Conservation (phyloP, 2,329 filamentous ascomycete species). For the Cephalotrichum gorgonifer region DNA sequence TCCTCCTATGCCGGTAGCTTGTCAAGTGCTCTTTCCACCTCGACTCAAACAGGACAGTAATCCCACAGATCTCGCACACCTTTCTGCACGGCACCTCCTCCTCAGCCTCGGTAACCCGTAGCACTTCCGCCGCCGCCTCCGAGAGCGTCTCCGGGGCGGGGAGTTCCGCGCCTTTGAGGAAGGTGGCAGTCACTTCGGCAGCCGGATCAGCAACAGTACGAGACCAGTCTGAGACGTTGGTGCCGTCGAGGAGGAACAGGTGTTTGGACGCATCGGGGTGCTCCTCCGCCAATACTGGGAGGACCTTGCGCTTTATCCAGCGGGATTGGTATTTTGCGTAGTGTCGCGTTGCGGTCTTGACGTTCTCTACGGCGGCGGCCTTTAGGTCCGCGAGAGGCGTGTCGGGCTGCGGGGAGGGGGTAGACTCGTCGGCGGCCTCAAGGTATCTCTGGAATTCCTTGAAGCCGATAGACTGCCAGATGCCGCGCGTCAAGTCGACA, state of each 20-base stretch:
- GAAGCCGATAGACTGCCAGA: slow-evolving; percentile 95
- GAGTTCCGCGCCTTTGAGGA: slow-evolving; percentile 47
- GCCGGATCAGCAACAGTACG: slow-evolving; percentile 57
- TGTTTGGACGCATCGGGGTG: slow-evolving; percentile 37
- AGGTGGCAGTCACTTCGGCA: slow-evolving; percentile 46
- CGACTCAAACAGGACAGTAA: slow-evolving; percentile 46
- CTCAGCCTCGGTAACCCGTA: slow-evolving; percentile 23
- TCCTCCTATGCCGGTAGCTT: slow-evolving; percentile 22
- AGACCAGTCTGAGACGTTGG: slow-evolving; percentile 52
- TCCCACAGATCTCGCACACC: slow-evolving; percentile 65
- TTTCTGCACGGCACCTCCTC: slow-evolving; percentile 42
- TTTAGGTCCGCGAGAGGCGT: slow-evolving; percentile 44
- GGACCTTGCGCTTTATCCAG: slow-evolving; percentile 79
- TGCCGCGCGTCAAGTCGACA: slow-evolving; percentile 68
- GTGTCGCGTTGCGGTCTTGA: slow-evolving; percentile 73
- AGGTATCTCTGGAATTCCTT: slow-evolving; percentile 79
- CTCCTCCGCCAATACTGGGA: slow-evolving; percentile 53
- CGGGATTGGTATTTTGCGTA: slow-evolving; percentile 78
- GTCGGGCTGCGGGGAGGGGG: slow-evolving; percentile 4
- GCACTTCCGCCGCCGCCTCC: slow-evolving; percentile 35
- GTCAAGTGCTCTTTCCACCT: slow-evolving; percentile 29
- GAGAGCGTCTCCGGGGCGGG: slow-evolving; percentile 40
- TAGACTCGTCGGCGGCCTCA: slow-evolving; percentile 25
- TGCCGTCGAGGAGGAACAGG: slow-evolving; percentile 75
- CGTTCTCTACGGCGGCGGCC: slow-evolving; percentile 55